These are phyloP conservation scores for Podaxis mareebaensis DNA, from an alignment of 768 basidiomycete genomes.

Conservation along the genomic window DNA sequence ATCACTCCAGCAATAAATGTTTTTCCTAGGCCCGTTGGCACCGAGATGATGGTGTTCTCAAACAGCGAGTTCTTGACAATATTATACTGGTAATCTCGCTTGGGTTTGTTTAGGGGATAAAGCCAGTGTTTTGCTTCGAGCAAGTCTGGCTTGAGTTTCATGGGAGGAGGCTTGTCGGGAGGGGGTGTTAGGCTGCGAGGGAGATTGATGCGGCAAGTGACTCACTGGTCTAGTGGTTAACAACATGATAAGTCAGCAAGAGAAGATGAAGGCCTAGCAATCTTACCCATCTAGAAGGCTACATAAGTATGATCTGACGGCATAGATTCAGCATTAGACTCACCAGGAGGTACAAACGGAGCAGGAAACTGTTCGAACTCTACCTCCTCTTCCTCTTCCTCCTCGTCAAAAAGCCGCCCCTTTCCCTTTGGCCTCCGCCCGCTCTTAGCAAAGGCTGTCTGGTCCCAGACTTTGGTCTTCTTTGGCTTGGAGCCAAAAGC, in stretches of 20 bases:
- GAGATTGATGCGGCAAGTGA: not conserved
- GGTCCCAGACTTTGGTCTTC: slow-evolving; percentile 89
- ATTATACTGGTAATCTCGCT: slow-evolving; percentile 93
- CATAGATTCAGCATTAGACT: slow-evolving; percentile 27
- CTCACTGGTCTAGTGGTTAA: slow-evolving; percentile 11
- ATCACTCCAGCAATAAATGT: slow-evolving; percentile 97
- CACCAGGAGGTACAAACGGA: slow-evolving; percentile 64
- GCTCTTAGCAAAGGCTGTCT: slow-evolving; percentile 82
- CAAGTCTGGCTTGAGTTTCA: slow-evolving; percentile 79
- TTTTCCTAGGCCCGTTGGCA: slow-evolving; percentile 97
- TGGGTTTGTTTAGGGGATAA: slow-evolving; percentile 84
- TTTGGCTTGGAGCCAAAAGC: slow-evolving; percentile 56
- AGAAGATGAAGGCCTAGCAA: slow-evolving; percentile 3
- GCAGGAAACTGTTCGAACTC: slow-evolving; percentile 87
- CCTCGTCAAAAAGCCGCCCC: slow-evolving; percentile 41
- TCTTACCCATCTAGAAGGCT: slow-evolving; percentile 53
- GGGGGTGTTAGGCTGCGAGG: slow-evolving; percentile 31
- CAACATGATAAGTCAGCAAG: slow-evolving; percentile 1
- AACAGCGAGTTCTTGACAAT: slow-evolving; percentile 85
- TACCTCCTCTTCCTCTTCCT: slow-evolving; percentile 54
- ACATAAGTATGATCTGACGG: not conserved
- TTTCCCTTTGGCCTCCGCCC: slow-evolving; percentile 61
- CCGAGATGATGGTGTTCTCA: slow-evolving; percentile 90
- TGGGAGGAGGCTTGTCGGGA: slow-evolving; percentile 58
- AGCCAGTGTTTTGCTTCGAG: slow-evolving; percentile 85